Evolutionary conservation across 139 green algal species (phyloP).

Genomic region (Spirogloea muscicola): DNA sequence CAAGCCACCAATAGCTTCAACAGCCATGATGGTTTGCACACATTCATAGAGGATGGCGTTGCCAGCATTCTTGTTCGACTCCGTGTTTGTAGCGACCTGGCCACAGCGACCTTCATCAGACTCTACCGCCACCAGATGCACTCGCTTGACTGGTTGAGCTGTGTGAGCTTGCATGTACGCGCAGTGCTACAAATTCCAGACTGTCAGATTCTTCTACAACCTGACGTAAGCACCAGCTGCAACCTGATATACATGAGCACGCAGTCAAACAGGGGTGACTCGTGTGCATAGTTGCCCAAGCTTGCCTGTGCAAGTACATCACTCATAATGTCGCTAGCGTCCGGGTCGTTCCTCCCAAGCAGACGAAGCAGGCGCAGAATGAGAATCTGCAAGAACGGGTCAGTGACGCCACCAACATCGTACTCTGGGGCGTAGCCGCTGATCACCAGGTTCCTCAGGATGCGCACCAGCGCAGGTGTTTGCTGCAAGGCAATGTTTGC

Average conservation of each 20-base stretch:
- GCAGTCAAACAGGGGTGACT: background rate
- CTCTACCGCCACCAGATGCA: no score
- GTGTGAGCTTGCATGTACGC: no score
- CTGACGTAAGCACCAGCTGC: no score
- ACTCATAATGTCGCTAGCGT: constrained; percentile 92
- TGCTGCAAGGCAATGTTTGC: no score
- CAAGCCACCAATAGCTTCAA: constrained; percentile 86
- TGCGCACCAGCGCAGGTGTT: constrained; percentile 40
- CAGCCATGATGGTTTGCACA: constrained; percentile 88
- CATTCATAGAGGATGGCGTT: constrained; percentile 96
- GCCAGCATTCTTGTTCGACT: constrained; percentile 77
- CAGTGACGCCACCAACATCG: constrained; percentile 85
- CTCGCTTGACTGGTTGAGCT: no score
- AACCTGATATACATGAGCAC: background rate
- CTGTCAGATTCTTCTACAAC: no score
- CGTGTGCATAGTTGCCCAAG: background rate
- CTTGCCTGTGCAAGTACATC: constrained; percentile 89
- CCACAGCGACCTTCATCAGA: no score
- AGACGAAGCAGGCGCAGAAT: constrained; percentile 79
- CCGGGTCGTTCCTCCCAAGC: constrained; percentile 72
- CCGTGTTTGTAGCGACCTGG: constrained; percentile 82
- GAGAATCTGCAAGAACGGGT: constrained; percentile 92
- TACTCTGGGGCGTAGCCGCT: constrained; percentile 76
- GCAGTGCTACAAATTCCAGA: no score
- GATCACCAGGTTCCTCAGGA: constrained; percentile 55